These are phyloP conservation scores for Cordyceps fumosorosea DNA, from an alignment of 2,329 filamentous ascomycete species.

Conservation along the genomic window DNA sequence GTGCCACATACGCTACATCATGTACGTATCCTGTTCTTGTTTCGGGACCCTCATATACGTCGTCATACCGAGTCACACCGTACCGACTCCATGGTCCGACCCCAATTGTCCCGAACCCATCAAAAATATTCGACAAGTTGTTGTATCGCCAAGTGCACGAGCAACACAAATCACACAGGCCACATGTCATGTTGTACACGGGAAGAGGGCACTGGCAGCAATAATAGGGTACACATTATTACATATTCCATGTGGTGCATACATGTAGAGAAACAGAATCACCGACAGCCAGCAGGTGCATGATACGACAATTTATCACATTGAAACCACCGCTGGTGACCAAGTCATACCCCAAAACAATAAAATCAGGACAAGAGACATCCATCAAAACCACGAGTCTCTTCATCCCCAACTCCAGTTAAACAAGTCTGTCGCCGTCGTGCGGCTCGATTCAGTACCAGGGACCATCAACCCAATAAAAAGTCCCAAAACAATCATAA, in stretches of 20 bases:
- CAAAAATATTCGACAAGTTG: background rate
- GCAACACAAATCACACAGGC: background rate
- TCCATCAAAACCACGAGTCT: background rate
- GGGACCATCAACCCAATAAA: background rate
- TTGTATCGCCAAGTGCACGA: background rate
- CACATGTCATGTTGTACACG: background rate
- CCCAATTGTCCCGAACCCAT: background rate
- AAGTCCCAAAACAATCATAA: background rate
- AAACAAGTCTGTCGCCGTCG: slow-evolving; percentile 8
- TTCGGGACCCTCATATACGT: background rate
- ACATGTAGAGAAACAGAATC: background rate
- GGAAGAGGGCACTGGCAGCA: background rate
- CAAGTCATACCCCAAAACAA: background rate
- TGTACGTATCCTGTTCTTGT: no score
- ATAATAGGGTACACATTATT: background rate
- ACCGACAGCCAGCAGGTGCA: background rate
- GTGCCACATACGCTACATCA: no score
- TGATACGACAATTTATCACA: background rate
- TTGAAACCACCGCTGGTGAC: background rate
- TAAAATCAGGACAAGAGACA: background rate
- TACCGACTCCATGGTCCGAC: background rate
- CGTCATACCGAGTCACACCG: background rate
- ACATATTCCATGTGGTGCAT: background rate
- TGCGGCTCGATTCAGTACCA: slow-evolving; percentile 2
- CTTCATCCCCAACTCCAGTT: background rate